Conservation (phyloP, 768 basidiomycete species). For the Agaricus blazei region DNA sequence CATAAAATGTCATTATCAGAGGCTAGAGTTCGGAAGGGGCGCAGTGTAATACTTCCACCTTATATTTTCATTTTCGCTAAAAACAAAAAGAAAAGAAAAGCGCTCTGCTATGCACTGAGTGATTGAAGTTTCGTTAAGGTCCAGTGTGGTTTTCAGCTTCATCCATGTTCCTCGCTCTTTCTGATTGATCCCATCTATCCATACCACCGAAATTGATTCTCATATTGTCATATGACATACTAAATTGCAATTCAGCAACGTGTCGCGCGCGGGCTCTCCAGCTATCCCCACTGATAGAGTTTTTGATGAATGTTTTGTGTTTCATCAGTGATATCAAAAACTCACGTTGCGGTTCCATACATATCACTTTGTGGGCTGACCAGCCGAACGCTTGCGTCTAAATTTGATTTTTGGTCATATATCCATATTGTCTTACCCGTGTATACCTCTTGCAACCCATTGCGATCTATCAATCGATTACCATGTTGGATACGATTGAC, state of each 20-base stretch:
- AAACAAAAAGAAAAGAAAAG: slow-evolving; percentile 29
- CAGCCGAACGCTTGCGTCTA: slow-evolving; percentile 62
- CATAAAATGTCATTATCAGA: slow-evolving; percentile 35
- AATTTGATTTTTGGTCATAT: slow-evolving; percentile 63
- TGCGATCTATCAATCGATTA: slow-evolving; percentile 56
- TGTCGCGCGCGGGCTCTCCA: slow-evolving; percentile 72
- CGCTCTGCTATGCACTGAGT: slow-evolving; percentile 6
- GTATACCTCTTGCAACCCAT: slow-evolving; percentile 73
- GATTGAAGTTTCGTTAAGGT: not conserved
- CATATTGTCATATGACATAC: slow-evolving; percentile 53
- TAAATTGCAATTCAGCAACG: slow-evolving; percentile 69
- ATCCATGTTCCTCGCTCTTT: slow-evolving; percentile 59
- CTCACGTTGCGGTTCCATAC: slow-evolving; percentile 78
- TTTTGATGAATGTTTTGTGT: not conserved
- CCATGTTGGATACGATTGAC: slow-evolving; percentile 40
- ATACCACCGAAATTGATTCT: slow-evolving; percentile 72
- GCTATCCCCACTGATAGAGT: slow-evolving; percentile 60
- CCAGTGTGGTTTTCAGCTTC: slow-evolving; percentile 32
- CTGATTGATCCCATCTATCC: slow-evolving; percentile 65
- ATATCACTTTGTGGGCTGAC: slow-evolving; percentile 56
- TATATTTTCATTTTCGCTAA: slow-evolving; percentile 24
- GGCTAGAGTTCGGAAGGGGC: slow-evolving; percentile 16
- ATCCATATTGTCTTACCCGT: slow-evolving; percentile 67
- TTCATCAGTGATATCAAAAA: slow-evolving; percentile 8
- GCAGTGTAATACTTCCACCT: slow-evolving; percentile 18